phyloP scores from a whole-genome alignment of 805 yeast genomes.

The Priceomyces medius region DNA sequence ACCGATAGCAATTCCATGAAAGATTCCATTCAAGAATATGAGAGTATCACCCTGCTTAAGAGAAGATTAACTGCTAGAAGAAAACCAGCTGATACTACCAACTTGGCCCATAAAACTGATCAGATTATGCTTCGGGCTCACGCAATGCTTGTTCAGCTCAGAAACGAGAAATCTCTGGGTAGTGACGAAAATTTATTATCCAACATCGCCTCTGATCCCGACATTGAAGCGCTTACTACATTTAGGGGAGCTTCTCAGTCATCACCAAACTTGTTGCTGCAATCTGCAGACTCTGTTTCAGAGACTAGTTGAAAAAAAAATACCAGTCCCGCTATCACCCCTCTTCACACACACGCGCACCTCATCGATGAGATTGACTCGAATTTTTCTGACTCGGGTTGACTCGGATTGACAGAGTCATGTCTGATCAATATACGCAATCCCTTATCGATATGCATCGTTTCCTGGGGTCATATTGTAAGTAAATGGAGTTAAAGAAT shows the following conservation, averaged over 20 bases:
- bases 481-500: too few species aligned
- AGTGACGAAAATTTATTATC: not conserved
- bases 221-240: not conserved
- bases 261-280: not conserved
- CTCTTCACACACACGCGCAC: too few species aligned
- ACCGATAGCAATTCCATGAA: not conserved
- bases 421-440: not conserved
- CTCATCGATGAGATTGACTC: not conserved
- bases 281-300: not conserved
- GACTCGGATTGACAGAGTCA: not conserved
- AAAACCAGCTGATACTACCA: conserved; percentile 11
- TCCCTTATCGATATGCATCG: not conserved
- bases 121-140: conserved; percentile 38
- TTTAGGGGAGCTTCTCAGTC: not conserved
- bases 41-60: conserved; percentile 37
- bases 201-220: not conserved
- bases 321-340: not conserved
- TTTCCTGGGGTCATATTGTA: not conserved
- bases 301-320: not conserved
- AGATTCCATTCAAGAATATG: conserved; percentile 25
- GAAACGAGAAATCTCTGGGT: conserved; percentile 15
- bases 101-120: conserved; percentile 18
- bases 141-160: conserved; percentile 37
- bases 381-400: not conserved
- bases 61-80: conserved; percentile 38